Base-by-base conservation (phyloP, 257 asterid genomes). In the Solanum bulbocastanum region DNA sequence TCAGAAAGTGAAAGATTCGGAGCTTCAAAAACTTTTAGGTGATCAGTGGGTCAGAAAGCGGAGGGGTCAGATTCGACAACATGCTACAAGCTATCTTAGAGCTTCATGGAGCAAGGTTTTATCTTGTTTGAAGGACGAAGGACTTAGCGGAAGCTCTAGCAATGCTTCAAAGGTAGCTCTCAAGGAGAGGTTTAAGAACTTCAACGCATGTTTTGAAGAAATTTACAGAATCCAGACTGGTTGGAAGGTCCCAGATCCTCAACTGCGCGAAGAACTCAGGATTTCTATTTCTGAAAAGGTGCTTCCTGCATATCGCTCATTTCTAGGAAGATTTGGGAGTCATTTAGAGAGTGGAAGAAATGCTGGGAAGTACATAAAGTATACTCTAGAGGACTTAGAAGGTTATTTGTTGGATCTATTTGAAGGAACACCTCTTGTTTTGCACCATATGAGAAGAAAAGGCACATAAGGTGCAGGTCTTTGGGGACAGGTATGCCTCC, bases 171-270 rank as follows among this genome's bases (percentile, higher is more conserved):
- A 94, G 94, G 92, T 91, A 84, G 95, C 94, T 89, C 89, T 96
- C 90, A 97, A 96, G 89, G 99, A 96, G 89, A 94, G 98, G 75
- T 97, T 97, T 87, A 97, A 96, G 95, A 97, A 89, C 88, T 96
- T 97, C 90, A 97, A 97, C 84, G 94, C 96, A 69, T 96, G 98
- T 90, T 97, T 97, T 76, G 99, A 97, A 89, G 99, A 96, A 39
- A 91, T 94, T 33, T 96, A 95, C 85, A 90, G 99, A 92, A 90
- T 90, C 66, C 99, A 97, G 89, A 94, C 99, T 1, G 95, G 97
- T 87, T 97, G 99, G 99, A 96, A 95, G 92, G 98, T 97, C 42
- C 98, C 98, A 25, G 99, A 97, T 91, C 89, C 93, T 76, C 99
- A 97, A 91, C 98, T 97, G 81, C 97, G 99, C 0, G 99, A 97